Conservation (phyloP, 2,329 filamentous ascomycete genomes). For the Cladosporium colombiae region DNA sequence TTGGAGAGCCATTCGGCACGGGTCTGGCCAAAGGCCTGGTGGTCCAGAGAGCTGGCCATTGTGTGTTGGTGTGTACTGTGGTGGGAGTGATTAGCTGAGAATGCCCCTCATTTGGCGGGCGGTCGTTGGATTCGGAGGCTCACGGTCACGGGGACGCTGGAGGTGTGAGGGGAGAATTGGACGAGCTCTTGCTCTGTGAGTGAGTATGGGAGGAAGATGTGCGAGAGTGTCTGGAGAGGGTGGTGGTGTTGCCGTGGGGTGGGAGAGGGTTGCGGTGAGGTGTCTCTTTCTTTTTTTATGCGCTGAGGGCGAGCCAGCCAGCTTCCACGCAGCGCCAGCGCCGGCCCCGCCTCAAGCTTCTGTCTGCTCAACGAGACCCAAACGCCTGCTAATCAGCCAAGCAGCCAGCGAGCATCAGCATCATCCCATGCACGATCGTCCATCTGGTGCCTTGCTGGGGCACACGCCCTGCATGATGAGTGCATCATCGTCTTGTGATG, state of each 20-base stretch:
- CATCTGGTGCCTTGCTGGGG: background rate
- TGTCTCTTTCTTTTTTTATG: slow-evolving; percentile 19
- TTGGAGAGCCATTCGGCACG: slow-evolving; percentile 69
- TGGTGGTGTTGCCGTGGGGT: background rate
- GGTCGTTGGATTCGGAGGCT: background rate
- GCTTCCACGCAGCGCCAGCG: slow-evolving; percentile 1
- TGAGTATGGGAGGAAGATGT: background rate
- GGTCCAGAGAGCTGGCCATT: slow-evolving; percentile 77
- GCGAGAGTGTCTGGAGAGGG: background rate
- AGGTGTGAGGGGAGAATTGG: background rate
- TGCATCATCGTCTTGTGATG: background rate
- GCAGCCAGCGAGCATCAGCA: background rate
- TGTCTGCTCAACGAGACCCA: slow-evolving; percentile 10
- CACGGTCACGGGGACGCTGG: slow-evolving; percentile 8
- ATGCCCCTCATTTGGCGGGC: slow-evolving; percentile 18
- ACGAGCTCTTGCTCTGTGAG: slow-evolving; percentile 11
- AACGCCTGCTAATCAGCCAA: slow-evolving; percentile 14
- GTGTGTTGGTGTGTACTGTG: slow-evolving; percentile 25
- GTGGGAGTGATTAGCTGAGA: slow-evolving; percentile 7
- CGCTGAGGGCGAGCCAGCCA: slow-evolving; percentile 18
- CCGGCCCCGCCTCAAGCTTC: slow-evolving; percentile 18
- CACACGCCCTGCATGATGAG: background rate
- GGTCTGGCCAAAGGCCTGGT: slow-evolving; percentile 73
- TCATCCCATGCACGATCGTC: background rate
- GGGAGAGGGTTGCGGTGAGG: slow-evolving; percentile 15